Base-by-base conservation (phyloP, 768 basidiomycete species). In the Lactarius akahatsu region DNA sequence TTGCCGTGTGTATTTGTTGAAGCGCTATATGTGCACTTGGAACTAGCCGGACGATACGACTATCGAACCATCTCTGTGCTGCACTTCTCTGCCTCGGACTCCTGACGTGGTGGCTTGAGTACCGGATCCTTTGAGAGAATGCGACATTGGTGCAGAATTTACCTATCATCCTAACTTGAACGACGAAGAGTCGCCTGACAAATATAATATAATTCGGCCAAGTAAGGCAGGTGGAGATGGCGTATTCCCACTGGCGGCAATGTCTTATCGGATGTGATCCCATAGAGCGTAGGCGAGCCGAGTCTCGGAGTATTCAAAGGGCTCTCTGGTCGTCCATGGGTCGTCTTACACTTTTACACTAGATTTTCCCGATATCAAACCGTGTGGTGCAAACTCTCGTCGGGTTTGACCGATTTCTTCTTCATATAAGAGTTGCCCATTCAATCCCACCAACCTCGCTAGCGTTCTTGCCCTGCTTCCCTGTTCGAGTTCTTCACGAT, bases 381-480 rank as follows among this genome's bases (percentile, higher is more conserved):
- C 32, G 4, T 32, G 32, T 32, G 32, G 30, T 57, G 20, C 38
- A 16, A 40, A 40, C 38, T 40, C 15, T 40, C 15, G 38, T 40
- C 38, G 38, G 40, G 64, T 65, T 60, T 65, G 52, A 59, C 20
- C 41, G 9, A 1, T 8, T 20, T 23, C 55, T 50, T 18, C 41
- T 15, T 50, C 23, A 50, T 50, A 26, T 52, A 52, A 52, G 50
- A 7, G 4, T 3, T 28, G 5, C 5, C 50, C 13, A 26, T 52
- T 3, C 9, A 13, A 38, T 38, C 0, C 36, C 36, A 38, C 20
- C 30, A 26, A n/a, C 28, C 28, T 13, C 4, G 26, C 54, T 32
- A 30, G 40, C 36, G 8, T 47, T 18, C 18, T 57, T 55, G 13
- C 63, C 26, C 30, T 41, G 13, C 32, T 36, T n/a, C 9, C 23